Evolutionary conservation across 2,329 filamentous ascomycete species (phyloP), one percentile per base, ranked within the genome.

Genomic region (Microdochium bolleyi): DNA sequence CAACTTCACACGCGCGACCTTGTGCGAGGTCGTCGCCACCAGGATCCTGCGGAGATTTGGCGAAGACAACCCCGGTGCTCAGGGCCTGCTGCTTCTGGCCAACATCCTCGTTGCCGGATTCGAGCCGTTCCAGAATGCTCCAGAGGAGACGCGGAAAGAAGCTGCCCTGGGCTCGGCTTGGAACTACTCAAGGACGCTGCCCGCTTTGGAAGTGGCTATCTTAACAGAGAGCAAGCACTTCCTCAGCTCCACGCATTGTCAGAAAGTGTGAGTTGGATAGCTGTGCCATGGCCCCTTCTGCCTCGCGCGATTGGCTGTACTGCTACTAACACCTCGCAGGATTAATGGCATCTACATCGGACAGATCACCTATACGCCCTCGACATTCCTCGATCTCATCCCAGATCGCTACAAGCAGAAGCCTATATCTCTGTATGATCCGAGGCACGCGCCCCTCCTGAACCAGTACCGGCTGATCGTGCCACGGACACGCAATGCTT

Each of bases 381-480:
- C 85, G 0, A 84, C 84, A 0, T 91, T 89, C 64, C 82, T 92
- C 66, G 87, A 94, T 66, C 87, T 95, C 54, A 83, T 95, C 49
- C 89, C 89, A 1, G 89, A 94, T 65, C 84, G 87, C 60, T 95
- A 94, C 74, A 94, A 94, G 70, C 80, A 87, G 62, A 88, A 88
- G 59, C 88, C 88, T 2, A 92, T 94, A 52, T 85, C 87, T 8
- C 72, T 94, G 0, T 94, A 94, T 66, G 85, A 92, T 61, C 89
- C 89, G 1, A 75, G 86, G 16, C 81, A 84, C 57, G 88, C 86
- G 4, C 87, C 88, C 1, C 64, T 92, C 24, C 76, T 95, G 22
- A 92, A 95, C 61, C 89, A 95, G 64, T 94, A 94, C 63, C 86
- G 89, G 1, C 77, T 95, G 8, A 87, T 91, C 57, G 89, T 95